Percentiles rank a stretch among this genome's conserved stretches.
Evolutionary conservation across 1,284 basidiomycete species (phyloP).

Genomic region (Sporisorium scitamineum): DNA sequence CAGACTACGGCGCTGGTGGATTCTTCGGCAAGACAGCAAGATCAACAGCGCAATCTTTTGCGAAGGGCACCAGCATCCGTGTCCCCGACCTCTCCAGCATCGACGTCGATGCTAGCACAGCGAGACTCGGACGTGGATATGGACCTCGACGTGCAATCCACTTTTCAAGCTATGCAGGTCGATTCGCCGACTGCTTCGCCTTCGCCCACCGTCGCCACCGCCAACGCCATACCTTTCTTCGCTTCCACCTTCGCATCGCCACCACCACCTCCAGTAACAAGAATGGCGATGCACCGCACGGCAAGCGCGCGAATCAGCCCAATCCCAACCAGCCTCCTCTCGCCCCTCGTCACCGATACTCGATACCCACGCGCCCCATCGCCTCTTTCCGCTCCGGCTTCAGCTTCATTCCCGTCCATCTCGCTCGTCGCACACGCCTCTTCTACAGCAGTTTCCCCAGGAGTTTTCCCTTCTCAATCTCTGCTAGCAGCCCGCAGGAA

Average conservation of each 20-base stretch:
- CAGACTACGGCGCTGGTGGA: slow-evolving; percentile 12
- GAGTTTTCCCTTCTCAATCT: slow-evolving; percentile 11
- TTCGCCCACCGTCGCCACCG: not conserved
- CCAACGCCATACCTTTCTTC: slow-evolving; percentile 5
- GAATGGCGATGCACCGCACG: not conserved
- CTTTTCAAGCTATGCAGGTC: slow-evolving; percentile 45
- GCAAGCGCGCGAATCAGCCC: slow-evolving; percentile 5
- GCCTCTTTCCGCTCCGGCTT: slow-evolving; percentile 1
- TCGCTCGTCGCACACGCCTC: not conserved
- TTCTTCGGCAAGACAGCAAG: not conserved
- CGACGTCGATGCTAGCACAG: not conserved
- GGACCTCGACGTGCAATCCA: slow-evolving; percentile 37
- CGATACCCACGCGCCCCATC: slow-evolving; percentile 20
- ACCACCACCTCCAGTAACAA: not conserved
- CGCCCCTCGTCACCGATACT: slow-evolving; percentile 16
- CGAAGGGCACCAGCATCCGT: not conserved
- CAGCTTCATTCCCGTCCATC: not conserved
- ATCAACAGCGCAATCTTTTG: not conserved
- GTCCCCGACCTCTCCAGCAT: not conserved
- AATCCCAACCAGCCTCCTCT: slow-evolving; percentile 10
- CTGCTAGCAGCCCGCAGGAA: slow-evolving; percentile 17
- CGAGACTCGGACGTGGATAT: slow-evolving; percentile 14
- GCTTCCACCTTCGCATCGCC: not conserved
- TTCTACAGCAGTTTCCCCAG: slow-evolving; percentile 8
- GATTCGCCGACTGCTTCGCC: slow-evolving; percentile 33